phyloP scores from a whole-genome alignment of 2,329 filamentous ascomycete species.

The Sporothrix globosa region DNA sequence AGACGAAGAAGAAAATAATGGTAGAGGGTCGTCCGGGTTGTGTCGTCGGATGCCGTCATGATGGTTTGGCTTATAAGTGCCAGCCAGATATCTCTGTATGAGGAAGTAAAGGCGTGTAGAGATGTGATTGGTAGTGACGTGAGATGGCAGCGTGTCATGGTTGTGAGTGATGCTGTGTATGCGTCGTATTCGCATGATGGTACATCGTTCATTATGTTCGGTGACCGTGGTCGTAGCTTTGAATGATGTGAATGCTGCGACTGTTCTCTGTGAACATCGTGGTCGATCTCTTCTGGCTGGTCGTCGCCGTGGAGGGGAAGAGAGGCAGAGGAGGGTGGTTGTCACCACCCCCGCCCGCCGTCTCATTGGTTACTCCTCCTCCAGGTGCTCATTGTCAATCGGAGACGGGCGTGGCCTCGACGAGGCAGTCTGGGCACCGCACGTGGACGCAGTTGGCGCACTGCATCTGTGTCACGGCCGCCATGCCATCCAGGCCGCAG shows the following conservation, averaged over 20 bases:
- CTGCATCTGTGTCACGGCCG: slow-evolving; percentile 30
- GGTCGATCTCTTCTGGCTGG: slow-evolving; percentile 13
- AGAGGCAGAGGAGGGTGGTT: not conserved
- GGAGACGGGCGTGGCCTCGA: slow-evolving; percentile 23
- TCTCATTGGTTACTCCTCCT: too few species aligned
- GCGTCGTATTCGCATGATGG: not conserved
- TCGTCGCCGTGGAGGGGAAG: slow-evolving; percentile 15
- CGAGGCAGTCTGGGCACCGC: slow-evolving; percentile 34
- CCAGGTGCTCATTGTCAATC: slow-evolving; percentile 17
- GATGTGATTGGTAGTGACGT: not conserved
- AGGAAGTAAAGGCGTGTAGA: not conserved
- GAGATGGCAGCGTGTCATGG: not conserved
- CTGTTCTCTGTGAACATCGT: not conserved
- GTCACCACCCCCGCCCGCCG: too few species aligned
- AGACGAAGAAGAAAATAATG: not conserved
- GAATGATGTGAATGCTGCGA: not conserved
- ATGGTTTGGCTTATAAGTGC: not conserved
- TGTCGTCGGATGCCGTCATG: slow-evolving; percentile 7
- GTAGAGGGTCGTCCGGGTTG: not conserved
- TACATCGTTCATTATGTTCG: not conserved
- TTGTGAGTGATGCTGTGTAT: not conserved
- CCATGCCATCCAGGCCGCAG: slow-evolving; percentile 34
- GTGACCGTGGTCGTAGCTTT: not conserved
- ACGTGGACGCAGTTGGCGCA: slow-evolving; percentile 36
- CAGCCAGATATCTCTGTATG: not conserved